phyloP scores from a whole-genome alignment of 345 rosid genomes.

The Melastoma malabathricum region DNA sequence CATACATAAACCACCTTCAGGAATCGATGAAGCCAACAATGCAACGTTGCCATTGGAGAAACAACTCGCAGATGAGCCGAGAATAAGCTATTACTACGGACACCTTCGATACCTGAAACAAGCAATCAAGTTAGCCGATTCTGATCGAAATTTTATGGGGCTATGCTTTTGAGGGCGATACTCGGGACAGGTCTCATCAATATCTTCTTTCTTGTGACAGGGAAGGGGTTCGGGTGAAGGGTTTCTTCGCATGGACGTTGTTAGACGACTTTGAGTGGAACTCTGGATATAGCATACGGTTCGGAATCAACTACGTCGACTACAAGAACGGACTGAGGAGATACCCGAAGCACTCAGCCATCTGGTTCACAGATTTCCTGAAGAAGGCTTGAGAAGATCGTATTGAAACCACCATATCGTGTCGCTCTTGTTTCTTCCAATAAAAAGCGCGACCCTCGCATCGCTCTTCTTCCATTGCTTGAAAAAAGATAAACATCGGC shows the following conservation, averaged over 20 bases:
- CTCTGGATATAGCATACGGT: constrained; percentile 16
- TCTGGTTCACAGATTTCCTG: constrained; percentile 18
- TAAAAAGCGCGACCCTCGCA: too few relatives aligned
- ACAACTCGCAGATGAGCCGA: constrained; percentile 6
- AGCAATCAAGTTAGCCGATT: constrained; percentile 9
- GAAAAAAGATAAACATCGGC: too few relatives aligned
- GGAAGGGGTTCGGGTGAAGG: constrained; percentile 22
- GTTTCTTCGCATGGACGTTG: constrained; percentile 21
- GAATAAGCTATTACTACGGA: constrained; percentile 3
- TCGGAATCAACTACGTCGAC: constrained; percentile 16
- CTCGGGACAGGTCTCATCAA: not conserved
- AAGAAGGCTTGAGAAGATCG: not conserved
- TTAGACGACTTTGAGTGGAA: constrained; percentile 22
- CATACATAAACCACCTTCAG: not conserved
- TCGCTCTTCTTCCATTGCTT: too few relatives aligned
- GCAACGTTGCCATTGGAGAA: constrained; percentile 8
- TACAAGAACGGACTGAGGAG: constrained; percentile 12
- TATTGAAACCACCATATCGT: too few relatives aligned
- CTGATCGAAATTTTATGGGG: not conserved
- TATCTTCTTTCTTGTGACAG: constrained; percentile 2
- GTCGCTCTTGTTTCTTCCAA: too few relatives aligned
- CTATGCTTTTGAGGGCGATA: not conserved
- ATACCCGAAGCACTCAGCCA: constrained; percentile 20
- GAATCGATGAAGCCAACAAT: constrained; percentile 7
- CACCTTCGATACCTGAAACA: constrained; percentile 9